Evolutionary conservation across 805 yeast genomes (phyloP).

Genomic region (Candida sphagnicola): DNA sequence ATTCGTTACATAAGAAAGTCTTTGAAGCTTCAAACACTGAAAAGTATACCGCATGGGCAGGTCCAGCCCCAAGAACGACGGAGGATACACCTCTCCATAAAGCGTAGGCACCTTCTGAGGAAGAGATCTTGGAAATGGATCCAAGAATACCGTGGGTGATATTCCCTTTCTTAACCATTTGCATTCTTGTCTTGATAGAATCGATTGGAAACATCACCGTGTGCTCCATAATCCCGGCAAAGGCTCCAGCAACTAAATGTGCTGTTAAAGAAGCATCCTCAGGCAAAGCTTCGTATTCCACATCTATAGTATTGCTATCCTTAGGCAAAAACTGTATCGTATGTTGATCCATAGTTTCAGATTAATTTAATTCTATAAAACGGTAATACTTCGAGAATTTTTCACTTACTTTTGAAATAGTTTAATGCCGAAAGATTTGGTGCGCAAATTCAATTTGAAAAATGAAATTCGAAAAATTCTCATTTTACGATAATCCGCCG

Average conservation of each 20-base stretch:
- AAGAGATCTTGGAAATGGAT: slow-evolving; percentile 70
- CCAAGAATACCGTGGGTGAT: slow-evolving; percentile 46
- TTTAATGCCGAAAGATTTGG: too few relatives aligned
- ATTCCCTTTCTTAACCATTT: slow-evolving; percentile 37
- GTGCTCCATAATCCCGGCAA: slow-evolving; percentile 99
- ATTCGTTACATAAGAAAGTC: slow-evolving; percentile 46
- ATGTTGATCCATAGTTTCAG: slow-evolving; percentile 21
- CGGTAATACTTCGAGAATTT: not conserved
- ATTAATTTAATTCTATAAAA: not conserved
- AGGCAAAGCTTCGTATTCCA: slow-evolving; percentile 91
- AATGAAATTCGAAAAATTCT: too few relatives aligned
- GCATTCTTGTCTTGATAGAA: slow-evolving; percentile 95
- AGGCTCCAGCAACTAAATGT: slow-evolving; percentile 89
- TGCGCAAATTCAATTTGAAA: too few relatives aligned
- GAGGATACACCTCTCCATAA: slow-evolving; percentile 94
- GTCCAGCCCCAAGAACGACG: slow-evolving; percentile 96
- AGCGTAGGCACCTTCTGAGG: slow-evolving; percentile 83
- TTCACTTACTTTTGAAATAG: too few relatives aligned
- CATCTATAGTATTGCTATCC: slow-evolving; percentile 59
- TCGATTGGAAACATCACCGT: slow-evolving; percentile 96
- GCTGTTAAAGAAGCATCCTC: slow-evolving; percentile 77
- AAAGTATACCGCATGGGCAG: slow-evolving; percentile 96
- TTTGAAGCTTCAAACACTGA: slow-evolving; percentile 87
- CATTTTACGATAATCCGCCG: too few relatives aligned
- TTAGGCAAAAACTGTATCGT: slow-evolving; percentile 18